Evolutionary conservation across 305 asterid species (phyloP).

Genomic region (Fraxinus sp.): DNA sequence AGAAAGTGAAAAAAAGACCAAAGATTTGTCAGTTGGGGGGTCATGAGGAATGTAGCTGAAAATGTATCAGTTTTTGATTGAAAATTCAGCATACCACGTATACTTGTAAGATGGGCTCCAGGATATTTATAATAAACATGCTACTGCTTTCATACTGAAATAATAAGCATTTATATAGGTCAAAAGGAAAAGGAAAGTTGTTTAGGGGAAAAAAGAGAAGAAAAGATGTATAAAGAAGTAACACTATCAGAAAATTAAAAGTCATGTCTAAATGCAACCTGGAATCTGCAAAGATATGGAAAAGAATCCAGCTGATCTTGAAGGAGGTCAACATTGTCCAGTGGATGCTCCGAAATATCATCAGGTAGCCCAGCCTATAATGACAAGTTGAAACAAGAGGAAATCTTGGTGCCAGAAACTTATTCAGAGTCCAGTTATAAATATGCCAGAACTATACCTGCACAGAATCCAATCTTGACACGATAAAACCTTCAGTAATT

Average conservation of each 20-base stretch:
- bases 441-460: slow-evolving; percentile 53
- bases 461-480: slow-evolving; percentile 93
- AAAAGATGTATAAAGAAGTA: not conserved
- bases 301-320: slow-evolving; percentile 97
- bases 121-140: slow-evolving; percentile 72
- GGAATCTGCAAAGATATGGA: slow-evolving; percentile 92
- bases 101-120: slow-evolving; percentile 88
- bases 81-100: slow-evolving; percentile 64
- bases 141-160: slow-evolving; percentile 95
- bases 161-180: slow-evolving; percentile 25
- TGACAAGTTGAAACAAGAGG: slow-evolving; percentile 23
- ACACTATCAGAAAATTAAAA: slow-evolving; percentile 13
- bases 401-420: slow-evolving; percentile 5
- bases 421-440: slow-evolving; percentile 12
- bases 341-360: slow-evolving; percentile 90
- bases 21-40: slow-evolving; percentile 9
- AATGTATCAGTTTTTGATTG: slow-evolving; percentile 6
- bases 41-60: slow-evolving; percentile 13
- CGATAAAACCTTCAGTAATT: slow-evolving; percentile 86
- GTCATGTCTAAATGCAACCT: slow-evolving; percentile 44
- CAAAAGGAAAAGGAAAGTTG: not conserved
- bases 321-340: slow-evolving; percentile 96
- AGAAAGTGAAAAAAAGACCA: slow-evolving; percentile 1
- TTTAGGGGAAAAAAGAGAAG: not conserved
- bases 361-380: slow-evolving; percentile 67